A percentile compares a stretch with the other conserved stretches of the same genome.
Evolutionary conservation across 805 yeast species (phyloP).

Genomic region (Torulaspora maleeae): DNA sequence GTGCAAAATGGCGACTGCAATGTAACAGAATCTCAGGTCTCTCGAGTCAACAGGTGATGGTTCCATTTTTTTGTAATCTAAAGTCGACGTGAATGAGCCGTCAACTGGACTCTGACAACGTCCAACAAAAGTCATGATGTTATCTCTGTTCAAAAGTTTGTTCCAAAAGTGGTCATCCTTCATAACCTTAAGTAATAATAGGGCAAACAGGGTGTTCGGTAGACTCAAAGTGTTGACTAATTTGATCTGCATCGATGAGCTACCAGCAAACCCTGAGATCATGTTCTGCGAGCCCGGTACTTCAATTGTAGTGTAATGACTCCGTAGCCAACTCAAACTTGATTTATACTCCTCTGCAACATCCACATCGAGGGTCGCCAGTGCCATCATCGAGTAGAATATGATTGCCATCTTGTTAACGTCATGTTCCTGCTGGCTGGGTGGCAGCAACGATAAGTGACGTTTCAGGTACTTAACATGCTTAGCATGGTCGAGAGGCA

Average conservation of each 20-base stretch:
- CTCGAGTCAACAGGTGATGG: slow-evolving; percentile 49
- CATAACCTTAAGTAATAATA: slow-evolving; percentile 49
- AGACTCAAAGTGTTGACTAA: slow-evolving; percentile 46
- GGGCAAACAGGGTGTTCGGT: slow-evolving; percentile 72
- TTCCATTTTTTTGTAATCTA: slow-evolving; percentile 29
- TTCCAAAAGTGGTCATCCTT: slow-evolving; percentile 42
- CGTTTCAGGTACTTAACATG: slow-evolving; percentile 45
- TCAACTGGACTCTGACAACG: slow-evolving; percentile 53
- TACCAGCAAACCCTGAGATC: slow-evolving; percentile 30
- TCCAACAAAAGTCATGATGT: slow-evolving; percentile 50
- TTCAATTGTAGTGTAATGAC: slow-evolving; percentile 25
- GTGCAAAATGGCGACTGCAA: slow-evolving; percentile 61
- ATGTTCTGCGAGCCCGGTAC: slow-evolving; percentile 30
- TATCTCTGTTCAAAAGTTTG: slow-evolving; percentile 37
- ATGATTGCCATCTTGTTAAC: slow-evolving; percentile 64
- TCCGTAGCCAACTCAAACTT: slow-evolving; percentile 31
- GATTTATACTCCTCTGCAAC: slow-evolving; percentile 28
- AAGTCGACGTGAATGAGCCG: slow-evolving; percentile 54
- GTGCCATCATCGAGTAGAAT: slow-evolving; percentile 64
- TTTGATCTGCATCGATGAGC: slow-evolving; percentile 15
- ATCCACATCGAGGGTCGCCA: slow-evolving; percentile 27
- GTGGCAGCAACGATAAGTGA: slow-evolving; percentile 52
- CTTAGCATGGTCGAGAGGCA: slow-evolving; percentile 10
- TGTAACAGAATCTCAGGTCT: slow-evolving; percentile 69
- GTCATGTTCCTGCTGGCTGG: slow-evolving; percentile 56